Conservation (phyloP, 2,329 filamentous ascomycete genomes). For the Fonsecaea erecta region DNA sequence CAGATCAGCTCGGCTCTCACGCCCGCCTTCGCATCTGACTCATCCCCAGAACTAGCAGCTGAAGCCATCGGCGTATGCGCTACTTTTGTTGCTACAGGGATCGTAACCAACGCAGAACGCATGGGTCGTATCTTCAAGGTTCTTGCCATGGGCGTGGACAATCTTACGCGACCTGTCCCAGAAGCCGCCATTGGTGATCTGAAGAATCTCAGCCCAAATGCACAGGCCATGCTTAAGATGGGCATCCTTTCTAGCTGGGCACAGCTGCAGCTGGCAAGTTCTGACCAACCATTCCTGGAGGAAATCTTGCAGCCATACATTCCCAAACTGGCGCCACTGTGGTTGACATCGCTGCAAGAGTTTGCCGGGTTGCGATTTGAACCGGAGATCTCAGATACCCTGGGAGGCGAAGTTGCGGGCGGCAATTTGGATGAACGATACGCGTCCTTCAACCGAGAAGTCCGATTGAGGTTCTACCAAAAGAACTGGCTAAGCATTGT, state of each 20-base stretch:
- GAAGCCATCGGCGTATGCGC: constrained; percentile 97
- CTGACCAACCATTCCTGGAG: constrained; percentile 85
- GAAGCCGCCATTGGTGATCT: constrained; percentile 75
- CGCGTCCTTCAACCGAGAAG: constrained; percentile 90
- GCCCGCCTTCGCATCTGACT: constrained; percentile 93
- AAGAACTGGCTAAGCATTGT: constrained; percentile 96
- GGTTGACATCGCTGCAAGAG: constrained; percentile 90
- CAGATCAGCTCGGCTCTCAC: constrained; percentile 97
- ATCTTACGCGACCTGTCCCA: constrained; percentile 59
- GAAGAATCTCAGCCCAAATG: constrained; percentile 90
- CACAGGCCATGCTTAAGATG: constrained; percentile 98
- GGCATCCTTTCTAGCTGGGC: constrained; percentile 97
- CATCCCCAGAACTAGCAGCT: constrained; percentile 90
- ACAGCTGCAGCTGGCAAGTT: constrained; percentile 91
- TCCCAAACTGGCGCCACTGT: constrained; percentile 84
- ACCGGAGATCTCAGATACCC: constrained; percentile 91
- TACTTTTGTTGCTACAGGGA: constrained; percentile 95
- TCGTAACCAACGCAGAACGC: constrained; percentile 95
- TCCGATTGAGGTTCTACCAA: constrained; percentile 92
- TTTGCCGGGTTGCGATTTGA: constrained; percentile 93
- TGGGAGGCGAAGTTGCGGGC: constrained; percentile 78
- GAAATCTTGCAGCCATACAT: constrained; percentile 91
- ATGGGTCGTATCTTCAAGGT: constrained; percentile 98
- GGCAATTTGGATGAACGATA: constrained; percentile 93
- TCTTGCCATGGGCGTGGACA: constrained; percentile 85